Percentiles rank a stretch among this genome's conserved stretches.
These are phyloP conservation scores for Blastocystis sp. DNA, from an alignment of 352 stramenopile genomes.

Conservation along the genomic window DNA sequence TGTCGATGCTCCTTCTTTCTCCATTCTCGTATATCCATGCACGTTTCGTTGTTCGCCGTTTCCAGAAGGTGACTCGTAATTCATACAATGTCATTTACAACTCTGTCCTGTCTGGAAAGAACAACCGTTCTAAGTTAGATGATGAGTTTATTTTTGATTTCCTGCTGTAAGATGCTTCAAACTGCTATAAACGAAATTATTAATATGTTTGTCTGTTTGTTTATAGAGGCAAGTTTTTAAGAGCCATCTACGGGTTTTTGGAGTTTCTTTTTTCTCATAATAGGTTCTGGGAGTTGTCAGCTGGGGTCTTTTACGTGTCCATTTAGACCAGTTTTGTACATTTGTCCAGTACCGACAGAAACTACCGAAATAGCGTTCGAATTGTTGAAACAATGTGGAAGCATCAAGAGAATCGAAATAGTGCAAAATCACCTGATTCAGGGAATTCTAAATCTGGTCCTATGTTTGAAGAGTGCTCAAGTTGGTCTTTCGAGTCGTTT, in stretches of 20 bases:
- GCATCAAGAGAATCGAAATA: neutral
- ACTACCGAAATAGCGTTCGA: too few species aligned
- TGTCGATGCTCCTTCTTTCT: slow-evolving; percentile 25
- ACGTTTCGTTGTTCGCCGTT: slow-evolving; percentile 21
- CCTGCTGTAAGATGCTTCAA: neutral
- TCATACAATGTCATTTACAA: slow-evolving; percentile 32
- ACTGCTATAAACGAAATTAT: too few species aligned
- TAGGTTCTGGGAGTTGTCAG: neutral
- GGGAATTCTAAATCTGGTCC: neutral
- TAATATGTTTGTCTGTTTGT: neutral
- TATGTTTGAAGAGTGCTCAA: slow-evolving; percentile 7
- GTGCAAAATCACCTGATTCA: neutral
- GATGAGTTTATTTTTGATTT: neutral
- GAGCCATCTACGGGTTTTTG: neutral
- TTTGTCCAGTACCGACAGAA: neutral
- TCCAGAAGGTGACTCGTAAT: slow-evolving; percentile 14
- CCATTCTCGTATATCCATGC: slow-evolving; percentile 38
- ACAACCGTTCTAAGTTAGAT: neutral
- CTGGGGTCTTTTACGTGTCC: slow-evolving; percentile 30
- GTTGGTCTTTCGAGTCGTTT: neutral
- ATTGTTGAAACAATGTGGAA: slow-evolving; percentile 30
- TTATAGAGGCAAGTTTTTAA: neutral
- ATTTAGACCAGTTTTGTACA: slow-evolving; percentile 31
- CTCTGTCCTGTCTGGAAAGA: neutral
- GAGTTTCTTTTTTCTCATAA: neutral